Percentiles rank a stretch among this genome's conserved stretches.
phyloP scores from a whole-genome alignment of 208 protist species.

The Trypanosoma conorhini region DNA sequence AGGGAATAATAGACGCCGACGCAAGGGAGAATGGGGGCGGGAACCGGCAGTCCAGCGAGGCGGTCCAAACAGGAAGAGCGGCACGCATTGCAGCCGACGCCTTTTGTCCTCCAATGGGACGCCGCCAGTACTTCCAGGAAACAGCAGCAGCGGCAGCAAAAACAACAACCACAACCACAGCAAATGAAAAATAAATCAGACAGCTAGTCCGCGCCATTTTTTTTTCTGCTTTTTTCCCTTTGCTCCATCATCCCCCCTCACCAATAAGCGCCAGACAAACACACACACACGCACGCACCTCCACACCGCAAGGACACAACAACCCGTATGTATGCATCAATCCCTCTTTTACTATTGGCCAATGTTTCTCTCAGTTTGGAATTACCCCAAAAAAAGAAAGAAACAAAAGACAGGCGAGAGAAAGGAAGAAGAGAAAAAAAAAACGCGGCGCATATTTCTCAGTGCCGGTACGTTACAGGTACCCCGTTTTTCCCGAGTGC shows the following conservation, averaged over 20 bases:
- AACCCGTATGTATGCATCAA: background rate
- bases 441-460: slow-evolving; percentile 3
- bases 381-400: background rate
- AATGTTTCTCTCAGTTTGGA: background rate
- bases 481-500: slow-evolving; percentile 68
- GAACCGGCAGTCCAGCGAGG: background rate
- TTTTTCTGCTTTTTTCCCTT: background rate
- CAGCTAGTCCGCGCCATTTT: slow-evolving; percentile 8
- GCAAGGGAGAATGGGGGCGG: slow-evolving; percentile 15
- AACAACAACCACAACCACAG: no score
- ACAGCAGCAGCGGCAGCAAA: slow-evolving; percentile 20
- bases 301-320: background rate
- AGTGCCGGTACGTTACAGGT: slow-evolving; percentile 57
- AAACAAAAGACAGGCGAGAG: slow-evolving; percentile 20
- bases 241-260: background rate
- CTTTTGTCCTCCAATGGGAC: slow-evolving; percentile 1
- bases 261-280: background rate
- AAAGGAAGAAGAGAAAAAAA: background rate
- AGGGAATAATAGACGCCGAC: slow-evolving; percentile 11
- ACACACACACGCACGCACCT: background rate
- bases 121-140: background rate
- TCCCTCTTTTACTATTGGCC: background rate
- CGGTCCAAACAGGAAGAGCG: background rate
- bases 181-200: background rate
- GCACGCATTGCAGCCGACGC: background rate